phyloP scores from a whole-genome alignment of 495 filamentous ascomycete genomes.

The Lasiosphaeria miniovina region DNA sequence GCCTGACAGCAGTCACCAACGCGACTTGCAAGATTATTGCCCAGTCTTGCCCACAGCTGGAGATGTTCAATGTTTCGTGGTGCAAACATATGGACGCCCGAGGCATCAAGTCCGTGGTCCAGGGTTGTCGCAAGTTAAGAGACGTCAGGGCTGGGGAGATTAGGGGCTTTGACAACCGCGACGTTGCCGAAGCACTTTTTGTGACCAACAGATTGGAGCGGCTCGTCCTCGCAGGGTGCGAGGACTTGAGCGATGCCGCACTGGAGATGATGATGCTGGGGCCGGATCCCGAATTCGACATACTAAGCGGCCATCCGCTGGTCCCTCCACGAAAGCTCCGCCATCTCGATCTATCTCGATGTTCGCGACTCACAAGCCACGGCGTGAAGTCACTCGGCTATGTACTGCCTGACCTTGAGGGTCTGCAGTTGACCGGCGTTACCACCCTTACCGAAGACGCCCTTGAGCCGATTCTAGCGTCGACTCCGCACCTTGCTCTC shows the following conservation, averaged over 20 bases:
- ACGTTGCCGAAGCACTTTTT: slow-evolving; percentile 70
- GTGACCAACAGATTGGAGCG: slow-evolving; percentile 76
- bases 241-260: slow-evolving; percentile 68
- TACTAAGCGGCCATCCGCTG: slow-evolving; percentile 68
- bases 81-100: slow-evolving; percentile 80
- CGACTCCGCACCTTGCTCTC: slow-evolving; percentile 73
- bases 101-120: slow-evolving; percentile 70
- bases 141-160: slow-evolving; percentile 85
- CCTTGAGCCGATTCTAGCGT: slow-evolving; percentile 68
- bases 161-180: slow-evolving; percentile 67
- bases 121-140: slow-evolving; percentile 66
- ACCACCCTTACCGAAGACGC: slow-evolving; percentile 67
- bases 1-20: slow-evolving; percentile 76
- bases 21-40: slow-evolving; percentile 84
- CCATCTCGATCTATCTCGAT: slow-evolving; percentile 82
- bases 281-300: slow-evolving; percentile 67
- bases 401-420: slow-evolving; percentile 76
- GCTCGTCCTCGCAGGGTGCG: slow-evolving; percentile 73
- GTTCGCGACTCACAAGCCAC: slow-evolving; percentile 64
- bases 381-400: slow-evolving; percentile 65
- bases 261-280: slow-evolving; percentile 73
- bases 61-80: slow-evolving; percentile 87
- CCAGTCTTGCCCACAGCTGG: slow-evolving; percentile 73
- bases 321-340: slow-evolving; percentile 77
- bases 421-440: slow-evolving; percentile 75